phyloP scores from a whole-genome alignment of 805 yeast species.

The Deakozyma indianensis region DNA sequence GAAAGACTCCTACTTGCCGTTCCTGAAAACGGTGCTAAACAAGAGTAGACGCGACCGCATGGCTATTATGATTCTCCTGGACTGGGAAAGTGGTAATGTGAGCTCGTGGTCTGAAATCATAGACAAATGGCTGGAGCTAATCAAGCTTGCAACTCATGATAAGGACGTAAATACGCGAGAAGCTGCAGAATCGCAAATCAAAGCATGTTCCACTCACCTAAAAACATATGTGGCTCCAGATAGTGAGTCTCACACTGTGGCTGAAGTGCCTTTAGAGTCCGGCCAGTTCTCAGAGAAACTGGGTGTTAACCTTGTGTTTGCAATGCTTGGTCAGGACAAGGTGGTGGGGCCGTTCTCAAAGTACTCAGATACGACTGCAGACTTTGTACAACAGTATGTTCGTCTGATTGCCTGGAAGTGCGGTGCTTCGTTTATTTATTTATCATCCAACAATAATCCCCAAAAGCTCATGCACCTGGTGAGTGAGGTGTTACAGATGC shows the following conservation, averaged over 20 bases:
- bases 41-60: background rate
- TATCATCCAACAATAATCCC: background rate
- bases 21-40: background rate
- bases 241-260: background rate
- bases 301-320: background rate
- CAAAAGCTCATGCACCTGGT: background rate
- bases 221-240: background rate
- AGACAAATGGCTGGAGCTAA: background rate
- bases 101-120: background rate
- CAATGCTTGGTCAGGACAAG: background rate
- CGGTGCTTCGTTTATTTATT: slow-evolving; percentile 1
- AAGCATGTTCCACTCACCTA: background rate
- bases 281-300: background rate
- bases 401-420: background rate
- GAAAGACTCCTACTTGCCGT: background rate
- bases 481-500: background rate
- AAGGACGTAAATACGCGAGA: background rate
- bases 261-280: background rate
- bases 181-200: background rate
- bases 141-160: background rate
- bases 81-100: background rate
- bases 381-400: background rate
- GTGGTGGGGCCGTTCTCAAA: background rate
- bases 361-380: background rate
- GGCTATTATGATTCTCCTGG: background rate